A percentile compares a stretch with the other conserved stretches of the same genome.
phyloP scores from a whole-genome alignment of 352 stramenopile species.

The Pythium periplocum region DNA sequence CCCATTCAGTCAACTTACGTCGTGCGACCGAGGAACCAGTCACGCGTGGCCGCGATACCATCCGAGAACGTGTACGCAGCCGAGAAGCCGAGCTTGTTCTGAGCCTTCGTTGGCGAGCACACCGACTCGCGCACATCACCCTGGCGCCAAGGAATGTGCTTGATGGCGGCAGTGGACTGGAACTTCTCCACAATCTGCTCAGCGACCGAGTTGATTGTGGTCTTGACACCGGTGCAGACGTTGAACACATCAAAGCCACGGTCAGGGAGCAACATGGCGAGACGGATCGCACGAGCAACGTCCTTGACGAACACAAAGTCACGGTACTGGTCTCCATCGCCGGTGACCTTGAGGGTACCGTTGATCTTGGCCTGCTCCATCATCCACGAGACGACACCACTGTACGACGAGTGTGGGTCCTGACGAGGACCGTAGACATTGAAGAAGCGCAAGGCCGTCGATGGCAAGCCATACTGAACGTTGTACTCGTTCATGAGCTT shows the following conservation, averaged over 20 bases:
- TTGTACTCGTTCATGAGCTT: conserved; percentile 72
- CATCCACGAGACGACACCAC: conserved; percentile 80
- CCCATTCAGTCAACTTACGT: no score
- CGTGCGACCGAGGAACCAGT: conserved; percentile 55
- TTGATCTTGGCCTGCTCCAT: conserved; percentile 86
- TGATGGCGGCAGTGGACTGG: conserved; percentile 55
- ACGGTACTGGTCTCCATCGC: conserved; percentile 72
- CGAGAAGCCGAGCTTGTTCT: conserved; percentile 67
- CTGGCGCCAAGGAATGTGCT: conserved; percentile 58
- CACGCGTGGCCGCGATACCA: conserved; percentile 65
- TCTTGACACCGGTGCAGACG: conserved; percentile 77
- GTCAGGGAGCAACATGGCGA: conserved; percentile 62
- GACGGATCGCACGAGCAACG: conserved; percentile 72
- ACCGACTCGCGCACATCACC: conserved; percentile 82
- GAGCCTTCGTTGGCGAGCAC: conserved; percentile 59
- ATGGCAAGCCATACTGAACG: conserved; percentile 57
- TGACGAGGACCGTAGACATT: conserved; percentile 82
- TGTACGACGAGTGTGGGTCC: conserved; percentile 80
- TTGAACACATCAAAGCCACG: conserved; percentile 82
- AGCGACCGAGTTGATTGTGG: conserved; percentile 55
- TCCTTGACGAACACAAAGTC: conserved; percentile 88
- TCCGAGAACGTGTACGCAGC: conserved; percentile 57
- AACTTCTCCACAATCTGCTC: conserved; percentile 69
- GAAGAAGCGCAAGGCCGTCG: conserved; percentile 79
- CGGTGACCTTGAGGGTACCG: conserved; percentile 72